phyloP scores from a whole-genome alignment of 495 filamentous ascomycete species.

The Talaromyces adpressus region DNA sequence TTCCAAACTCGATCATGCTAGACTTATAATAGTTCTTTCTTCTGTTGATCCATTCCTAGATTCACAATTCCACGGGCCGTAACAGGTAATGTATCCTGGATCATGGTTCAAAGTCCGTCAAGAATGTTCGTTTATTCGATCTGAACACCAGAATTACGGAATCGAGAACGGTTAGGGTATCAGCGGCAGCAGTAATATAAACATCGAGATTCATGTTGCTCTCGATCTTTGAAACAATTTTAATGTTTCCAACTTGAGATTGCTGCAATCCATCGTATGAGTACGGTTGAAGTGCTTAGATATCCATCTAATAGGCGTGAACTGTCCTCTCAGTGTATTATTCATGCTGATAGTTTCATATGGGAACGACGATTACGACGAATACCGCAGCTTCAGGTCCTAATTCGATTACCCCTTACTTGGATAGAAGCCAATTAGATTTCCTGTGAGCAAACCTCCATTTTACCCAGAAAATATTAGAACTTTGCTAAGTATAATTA shows the following conservation, averaged over 20 bases:
- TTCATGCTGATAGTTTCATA: too few species aligned
- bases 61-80: neutral
- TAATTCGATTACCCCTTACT: too few species aligned
- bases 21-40: neutral
- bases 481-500: too few species aligned
- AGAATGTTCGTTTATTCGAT: neutral
- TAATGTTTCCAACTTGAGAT: neutral
- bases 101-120: neutral
- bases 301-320: too few species aligned
- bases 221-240: neutral
- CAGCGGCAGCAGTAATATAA: neutral
- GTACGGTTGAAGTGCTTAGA: too few species aligned
- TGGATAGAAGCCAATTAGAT: too few species aligned
- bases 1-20: neutral
- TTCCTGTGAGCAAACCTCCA: too few species aligned
- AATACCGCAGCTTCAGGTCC: too few species aligned
- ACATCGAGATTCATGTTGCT: neutral
- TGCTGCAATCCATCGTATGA: too few species aligned
- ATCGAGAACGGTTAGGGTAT: neutral
- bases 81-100: neutral
- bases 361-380: too few species aligned
- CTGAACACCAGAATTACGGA: neutral
- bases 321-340: too few species aligned
- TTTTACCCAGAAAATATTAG: too few species aligned
- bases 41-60: neutral